phyloP scores from a whole-genome alignment of 345 rosid species.

The Geranium brycei region DNA sequence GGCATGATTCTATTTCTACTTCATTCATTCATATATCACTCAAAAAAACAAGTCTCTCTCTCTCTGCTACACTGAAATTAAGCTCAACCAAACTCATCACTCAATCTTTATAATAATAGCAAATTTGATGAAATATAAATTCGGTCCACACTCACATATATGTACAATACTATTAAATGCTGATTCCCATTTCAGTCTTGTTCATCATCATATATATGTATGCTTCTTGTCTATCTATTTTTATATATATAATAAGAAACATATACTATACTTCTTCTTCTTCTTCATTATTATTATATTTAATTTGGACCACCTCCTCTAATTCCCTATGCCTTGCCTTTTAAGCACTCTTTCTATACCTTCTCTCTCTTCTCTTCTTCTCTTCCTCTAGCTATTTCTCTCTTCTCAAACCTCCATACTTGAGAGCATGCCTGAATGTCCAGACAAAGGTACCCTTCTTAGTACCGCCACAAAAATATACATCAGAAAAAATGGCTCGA shows the following conservation, averaged over 20 bases:
- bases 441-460: slow-evolving; percentile 60
- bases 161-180: background rate
- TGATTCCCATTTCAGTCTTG: slow-evolving; percentile 13
- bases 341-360: slow-evolving; percentile 31
- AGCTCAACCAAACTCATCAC: background rate
- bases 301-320: slow-evolving; percentile 10
- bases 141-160: too few relatives aligned
- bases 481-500: background rate
- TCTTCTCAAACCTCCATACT: slow-evolving; percentile 14
- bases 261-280: background rate
- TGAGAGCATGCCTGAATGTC: slow-evolving; percentile 94
- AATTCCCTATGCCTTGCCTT: slow-evolving; percentile 49
- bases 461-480: too few relatives aligned
- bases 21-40: slow-evolving; percentile 8
- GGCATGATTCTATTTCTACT: background rate
- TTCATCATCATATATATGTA: slow-evolving; percentile 4
- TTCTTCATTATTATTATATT: background rate
- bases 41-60: slow-evolving; percentile 1
- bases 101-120: slow-evolving; percentile 11
- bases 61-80: background rate
- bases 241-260: slow-evolving; percentile 7
- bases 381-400: slow-evolving; percentile 11
- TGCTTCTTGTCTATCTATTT: slow-evolving; percentile 15
- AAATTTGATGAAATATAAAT: background rate
- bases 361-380: slow-evolving; percentile 14